Percentiles rank a stretch among this genome's conserved stretches.
These are phyloP conservation scores for Ceratocystiopsis brevicomis DNA, from an alignment of 2,329 filamentous ascomycete genomes.

Conservation along the genomic window DNA sequence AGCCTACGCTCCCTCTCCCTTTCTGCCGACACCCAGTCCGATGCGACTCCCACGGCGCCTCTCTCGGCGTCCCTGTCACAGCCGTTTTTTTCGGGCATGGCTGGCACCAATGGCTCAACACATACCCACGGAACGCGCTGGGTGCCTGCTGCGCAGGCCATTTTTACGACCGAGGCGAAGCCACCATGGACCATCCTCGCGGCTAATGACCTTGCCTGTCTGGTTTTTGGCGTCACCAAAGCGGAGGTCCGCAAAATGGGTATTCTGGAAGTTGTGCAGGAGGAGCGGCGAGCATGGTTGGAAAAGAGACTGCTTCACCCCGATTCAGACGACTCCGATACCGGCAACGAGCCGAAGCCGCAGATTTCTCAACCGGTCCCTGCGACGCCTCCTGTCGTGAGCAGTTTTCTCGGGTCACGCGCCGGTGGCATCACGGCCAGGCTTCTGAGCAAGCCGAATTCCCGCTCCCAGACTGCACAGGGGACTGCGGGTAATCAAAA, in stretches of 20 bases:
- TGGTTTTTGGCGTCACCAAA: constrained; percentile 98
- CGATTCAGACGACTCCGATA: constrained; percentile 28
- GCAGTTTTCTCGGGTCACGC: constrained; percentile 46
- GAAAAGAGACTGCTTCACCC: constrained; percentile 62
- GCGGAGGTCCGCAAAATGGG: constrained; percentile 87
- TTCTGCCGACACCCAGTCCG: background rate
- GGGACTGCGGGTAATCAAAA: no score
- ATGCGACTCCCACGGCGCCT: background rate
- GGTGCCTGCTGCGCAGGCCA: constrained; percentile 81
- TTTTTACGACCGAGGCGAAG: constrained; percentile 86
- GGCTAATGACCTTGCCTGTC: constrained; percentile 86
- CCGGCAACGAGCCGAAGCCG: constrained; percentile 17
- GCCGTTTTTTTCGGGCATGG: constrained; percentile 19
- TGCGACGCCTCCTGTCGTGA: constrained; percentile 19
- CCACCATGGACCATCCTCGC: constrained; percentile 91
- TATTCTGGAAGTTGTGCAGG: constrained; percentile 83
- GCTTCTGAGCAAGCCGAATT: constrained; percentile 65
- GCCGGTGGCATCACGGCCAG: constrained; percentile 69
- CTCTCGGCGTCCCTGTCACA: background rate
- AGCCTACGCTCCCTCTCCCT: constrained; percentile 2
- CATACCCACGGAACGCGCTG: constrained; percentile 83
- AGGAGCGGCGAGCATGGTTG: constrained; percentile 76
- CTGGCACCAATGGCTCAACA: constrained; percentile 32
- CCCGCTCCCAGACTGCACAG: constrained; percentile 29
- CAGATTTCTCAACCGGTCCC: constrained; percentile 20